These are phyloP conservation scores for Sclerotinia trifoliorum DNA, from an alignment of 2,329 filamentous ascomycete species.

Conservation along the genomic window DNA sequence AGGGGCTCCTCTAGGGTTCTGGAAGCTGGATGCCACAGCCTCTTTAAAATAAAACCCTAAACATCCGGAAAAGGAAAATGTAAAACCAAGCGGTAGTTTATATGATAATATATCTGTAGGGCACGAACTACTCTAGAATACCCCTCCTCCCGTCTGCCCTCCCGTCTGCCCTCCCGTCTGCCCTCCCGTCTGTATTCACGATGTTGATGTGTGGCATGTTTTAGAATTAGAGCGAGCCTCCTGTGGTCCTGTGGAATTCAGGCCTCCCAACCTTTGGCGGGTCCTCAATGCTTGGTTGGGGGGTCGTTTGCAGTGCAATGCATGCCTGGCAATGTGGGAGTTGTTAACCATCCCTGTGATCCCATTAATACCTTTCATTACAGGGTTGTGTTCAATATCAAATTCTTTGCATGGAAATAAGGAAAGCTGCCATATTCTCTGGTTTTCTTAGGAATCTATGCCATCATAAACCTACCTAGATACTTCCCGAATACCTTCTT, in stretches of 20 bases:
- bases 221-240: too few relatives aligned
- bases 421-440: background rate
- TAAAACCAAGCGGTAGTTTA: too few relatives aligned
- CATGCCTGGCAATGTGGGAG: background rate
- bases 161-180: too few relatives aligned
- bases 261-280: too few relatives aligned
- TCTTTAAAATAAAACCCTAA: too few relatives aligned
- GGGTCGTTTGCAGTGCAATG: background rate
- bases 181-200: too few relatives aligned
- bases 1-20: background rate
- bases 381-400: background rate
- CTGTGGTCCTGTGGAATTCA: too few relatives aligned
- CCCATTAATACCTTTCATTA: background rate
- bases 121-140: too few relatives aligned
- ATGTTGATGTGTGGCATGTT: too few relatives aligned
- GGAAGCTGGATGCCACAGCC: background rate
- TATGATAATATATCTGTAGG: too few relatives aligned
- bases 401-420: background rate
- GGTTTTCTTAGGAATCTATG: background rate
- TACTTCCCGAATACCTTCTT: background rate
- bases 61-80: too few relatives aligned
- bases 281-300: background rate
- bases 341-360: background rate
- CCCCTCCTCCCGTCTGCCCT: too few relatives aligned
- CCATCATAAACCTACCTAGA: background rate